Percentiles rank a stretch among this genome's conserved stretches.
phyloP scores from a whole-genome alignment of 2,329 filamentous ascomycete species.

The Phyllosticta citribraziliensis region DNA sequence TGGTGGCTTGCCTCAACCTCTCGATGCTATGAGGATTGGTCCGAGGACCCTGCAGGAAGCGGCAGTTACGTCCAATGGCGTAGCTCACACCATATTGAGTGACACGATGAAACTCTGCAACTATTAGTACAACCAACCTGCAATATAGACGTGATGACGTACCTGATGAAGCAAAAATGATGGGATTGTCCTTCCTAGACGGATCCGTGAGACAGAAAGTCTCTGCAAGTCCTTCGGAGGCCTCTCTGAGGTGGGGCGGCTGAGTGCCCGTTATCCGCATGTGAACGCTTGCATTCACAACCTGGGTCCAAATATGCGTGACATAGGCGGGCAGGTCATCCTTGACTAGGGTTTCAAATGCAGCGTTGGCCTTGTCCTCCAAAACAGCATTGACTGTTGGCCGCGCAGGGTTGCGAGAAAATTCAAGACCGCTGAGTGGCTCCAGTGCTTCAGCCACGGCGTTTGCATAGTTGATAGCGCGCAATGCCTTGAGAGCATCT shows the following conservation, averaged over 20 bases:
- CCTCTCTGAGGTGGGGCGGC: slow-evolving; percentile 52
- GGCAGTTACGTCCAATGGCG: slow-evolving; percentile 65
- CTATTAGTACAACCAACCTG: slow-evolving; percentile 9
- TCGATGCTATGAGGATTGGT: slow-evolving; percentile 55
- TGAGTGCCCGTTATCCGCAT: slow-evolving; percentile 58
- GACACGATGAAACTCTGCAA: slow-evolving; percentile 60
- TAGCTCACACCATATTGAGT: slow-evolving; percentile 68
- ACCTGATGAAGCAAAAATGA: slow-evolving; percentile 70
- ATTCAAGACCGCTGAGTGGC: slow-evolving; percentile 45
- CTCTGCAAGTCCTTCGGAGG: slow-evolving; percentile 66
- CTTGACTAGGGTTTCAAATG: slow-evolving; percentile 53
- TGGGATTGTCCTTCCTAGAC: slow-evolving; percentile 62
- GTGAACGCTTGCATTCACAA: slow-evolving; percentile 60
- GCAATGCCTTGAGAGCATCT: slow-evolving; percentile 59
- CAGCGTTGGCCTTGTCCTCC: slow-evolving; percentile 52
- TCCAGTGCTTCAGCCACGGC: slow-evolving; percentile 53
- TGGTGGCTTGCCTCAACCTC: slow-evolving; percentile 52
- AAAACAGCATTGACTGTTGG: slow-evolving; percentile 49
- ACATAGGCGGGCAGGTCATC: slow-evolving; percentile 66
- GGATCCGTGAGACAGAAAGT: slow-evolving; percentile 71
- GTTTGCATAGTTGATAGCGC: slow-evolving; percentile 62
- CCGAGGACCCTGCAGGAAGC: slow-evolving; percentile 66
- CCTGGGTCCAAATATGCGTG: slow-evolving; percentile 57
- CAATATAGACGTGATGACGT: slow-evolving; percentile 11
- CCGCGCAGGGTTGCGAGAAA: slow-evolving; percentile 42